Percentiles rank a stretch among this genome's conserved stretches.
phyloP scores from a whole-genome alignment of 75 land plant species.

The Adiantum capillusveneris region DNA sequence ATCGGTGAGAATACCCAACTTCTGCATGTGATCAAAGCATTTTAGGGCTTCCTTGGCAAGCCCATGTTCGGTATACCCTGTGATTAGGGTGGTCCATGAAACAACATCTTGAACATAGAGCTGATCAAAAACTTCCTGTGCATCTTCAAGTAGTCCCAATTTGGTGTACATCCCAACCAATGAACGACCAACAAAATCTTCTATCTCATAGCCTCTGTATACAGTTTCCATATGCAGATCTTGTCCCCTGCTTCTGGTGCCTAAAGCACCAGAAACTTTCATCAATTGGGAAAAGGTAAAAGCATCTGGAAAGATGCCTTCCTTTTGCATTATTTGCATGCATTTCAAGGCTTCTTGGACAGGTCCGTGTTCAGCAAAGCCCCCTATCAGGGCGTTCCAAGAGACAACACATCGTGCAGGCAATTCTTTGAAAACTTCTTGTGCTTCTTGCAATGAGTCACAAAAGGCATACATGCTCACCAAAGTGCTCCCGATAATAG shows the following conservation, averaged over 20 bases:
- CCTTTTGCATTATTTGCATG: constrained; percentile 9
- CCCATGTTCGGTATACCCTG: constrained; percentile 17
- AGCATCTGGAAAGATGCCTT: constrained; percentile 4
- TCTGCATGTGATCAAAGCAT: constrained; percentile 10
- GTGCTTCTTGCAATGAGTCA: constrained; percentile 5
- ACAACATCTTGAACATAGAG: constrained; percentile 10
- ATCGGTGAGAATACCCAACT: constrained; percentile 3
- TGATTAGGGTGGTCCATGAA: constrained; percentile 16
- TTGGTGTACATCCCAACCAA: constrained; percentile 18
- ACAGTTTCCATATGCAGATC: constrained; percentile 2
- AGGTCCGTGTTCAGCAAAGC: constrained; percentile 3
- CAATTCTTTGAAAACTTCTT: constrained; percentile 10
- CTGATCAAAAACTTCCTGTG: constrained; percentile 14
- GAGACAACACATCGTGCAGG: constrained; percentile 2
- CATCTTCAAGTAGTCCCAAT: constrained; percentile 9
- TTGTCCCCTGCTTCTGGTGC: constrained; percentile 10
- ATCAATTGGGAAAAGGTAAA: constrained; percentile 8
- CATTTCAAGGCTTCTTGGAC: constrained; percentile 3
- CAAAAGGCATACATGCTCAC: constrained; percentile 22
- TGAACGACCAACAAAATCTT: constrained; percentile 8
- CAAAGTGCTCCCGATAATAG: constrained; percentile 13
- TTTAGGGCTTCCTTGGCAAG: constrained; percentile 8
- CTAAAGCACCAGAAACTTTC: constrained; percentile 12
- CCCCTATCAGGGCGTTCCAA: constrained; percentile 11
- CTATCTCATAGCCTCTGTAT: constrained; percentile 3